phyloP scores from a whole-genome alignment of 352 stramenopile species.

The Phytopythium kandeliae region DNA sequence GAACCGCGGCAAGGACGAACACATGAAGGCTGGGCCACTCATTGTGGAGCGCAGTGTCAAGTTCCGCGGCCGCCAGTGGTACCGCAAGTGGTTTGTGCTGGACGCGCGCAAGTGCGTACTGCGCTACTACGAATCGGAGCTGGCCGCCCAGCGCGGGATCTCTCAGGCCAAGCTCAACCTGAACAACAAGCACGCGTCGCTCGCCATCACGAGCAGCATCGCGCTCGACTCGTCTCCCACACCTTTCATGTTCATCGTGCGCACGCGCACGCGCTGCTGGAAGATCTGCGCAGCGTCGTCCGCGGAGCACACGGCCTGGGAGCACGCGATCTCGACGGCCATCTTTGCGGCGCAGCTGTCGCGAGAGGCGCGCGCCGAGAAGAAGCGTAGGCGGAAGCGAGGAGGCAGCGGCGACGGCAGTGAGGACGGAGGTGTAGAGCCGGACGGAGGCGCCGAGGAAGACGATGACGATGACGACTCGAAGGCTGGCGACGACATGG shows the following conservation, averaged over 20 bases:
- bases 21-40: slow-evolving; percentile 42
- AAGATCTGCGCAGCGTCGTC: slow-evolving; percentile 58
- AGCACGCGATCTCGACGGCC: slow-evolving; percentile 67
- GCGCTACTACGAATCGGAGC: slow-evolving; percentile 73
- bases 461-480: slow-evolving; percentile 31
- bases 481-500: slow-evolving; percentile 29
- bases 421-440: background rate
- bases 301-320: slow-evolving; percentile 59
- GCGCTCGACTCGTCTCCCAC: slow-evolving; percentile 54
- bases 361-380: slow-evolving; percentile 24
- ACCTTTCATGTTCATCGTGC: slow-evolving; percentile 63
- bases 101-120: slow-evolving; percentile 54
- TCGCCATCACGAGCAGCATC: slow-evolving; percentile 56
- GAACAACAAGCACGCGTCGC: slow-evolving; percentile 49
- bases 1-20: slow-evolving; percentile 8
- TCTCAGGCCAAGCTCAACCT: slow-evolving; percentile 63
- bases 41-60: slow-evolving; percentile 74
- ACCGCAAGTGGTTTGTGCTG: slow-evolving; percentile 78
- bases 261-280: slow-evolving; percentile 57
- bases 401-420: background rate
- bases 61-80: slow-evolving; percentile 68
- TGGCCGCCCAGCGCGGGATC: slow-evolving; percentile 39
- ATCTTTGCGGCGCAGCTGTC: slow-evolving; percentile 56
- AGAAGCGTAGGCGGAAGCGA: slow-evolving; percentile 20
- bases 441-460: too few species aligned